Base-by-base conservation (phyloP, 1,284 basidiomycete genomes). In the Schizopora paradoxa region DNA sequence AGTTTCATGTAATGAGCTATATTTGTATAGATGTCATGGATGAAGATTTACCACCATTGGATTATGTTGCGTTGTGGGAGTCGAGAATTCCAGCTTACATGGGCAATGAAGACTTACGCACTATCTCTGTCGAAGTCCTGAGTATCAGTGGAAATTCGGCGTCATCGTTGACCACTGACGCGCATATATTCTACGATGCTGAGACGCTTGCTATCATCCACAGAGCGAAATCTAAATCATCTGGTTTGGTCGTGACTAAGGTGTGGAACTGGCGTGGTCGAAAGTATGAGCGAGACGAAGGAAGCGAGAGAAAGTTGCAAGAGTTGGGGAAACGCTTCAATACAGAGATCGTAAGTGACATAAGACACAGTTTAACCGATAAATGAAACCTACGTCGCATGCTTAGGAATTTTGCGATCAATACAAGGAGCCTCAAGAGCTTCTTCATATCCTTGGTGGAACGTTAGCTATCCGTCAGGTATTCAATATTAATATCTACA, bases 261-360 rank as follows among this genome's bases (percentile, higher is more conserved):
- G 73, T 90, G 8, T 89, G 85, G 84, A 75, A 73, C 16, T 90
- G 86, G 86, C 64, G 66, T 19, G 86, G 86, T 0, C 74, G 70
- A 45, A 68, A 67, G 29, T 68, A 72, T 29, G 63, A 61, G 25
- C 54, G 71, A 16, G 75, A 74, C 1, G 77, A 81, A 41, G 66
- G 65, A 36, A 86, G 86, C 53, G 72, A 76, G 54, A 69, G 64
- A 37, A 88, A 86, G 57, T 54, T 86, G 33, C 67, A 73, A 34
- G 86, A 88, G 42, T 66, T 90, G 6, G 79, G 80, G 4, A 74
- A 77, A 52, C 74, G 81, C 41, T 89, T 88, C 61, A 76, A 80
- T 14, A 82, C 84, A 1, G 62, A 60, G 16, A 60, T 75, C 47
- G 85, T 86, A 46, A 54, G 76, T 57, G n/a, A n/a, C n/a, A n/a